These are phyloP conservation scores for Colletotrichum sidae DNA, from an alignment of 2,329 filamentous ascomycete species.

Conservation along the genomic window DNA sequence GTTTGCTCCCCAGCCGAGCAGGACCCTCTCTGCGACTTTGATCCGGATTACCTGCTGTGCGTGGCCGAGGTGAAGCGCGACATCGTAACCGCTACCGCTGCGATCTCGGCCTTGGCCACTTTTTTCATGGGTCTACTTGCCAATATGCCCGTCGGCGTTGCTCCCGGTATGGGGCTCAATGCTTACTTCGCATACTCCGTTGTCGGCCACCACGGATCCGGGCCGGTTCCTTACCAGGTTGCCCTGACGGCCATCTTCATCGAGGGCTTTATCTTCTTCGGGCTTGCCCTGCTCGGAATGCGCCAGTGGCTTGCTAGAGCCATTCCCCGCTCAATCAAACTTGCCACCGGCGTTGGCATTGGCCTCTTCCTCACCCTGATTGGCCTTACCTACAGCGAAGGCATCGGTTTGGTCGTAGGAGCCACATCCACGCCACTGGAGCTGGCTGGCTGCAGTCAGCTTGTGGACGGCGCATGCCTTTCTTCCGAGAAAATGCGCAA, in stretches of 20 bases:
- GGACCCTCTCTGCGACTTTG: conserved; percentile 63
- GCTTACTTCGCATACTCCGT: conserved; percentile 85
- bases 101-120: conserved; percentile 81
- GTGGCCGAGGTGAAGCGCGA: conserved; percentile 76
- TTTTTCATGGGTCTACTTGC: conserved; percentile 87
- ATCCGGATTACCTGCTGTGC: conserved; percentile 74
- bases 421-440: conserved; percentile 75
- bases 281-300: conserved; percentile 81
- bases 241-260: conserved; percentile 90
- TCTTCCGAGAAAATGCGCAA: conserved; percentile 80
- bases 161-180: conserved; percentile 73
- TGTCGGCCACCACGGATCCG: conserved; percentile 81
- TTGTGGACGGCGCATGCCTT: conserved; percentile 68
- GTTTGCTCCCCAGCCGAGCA: conserved; percentile 69
- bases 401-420: conserved; percentile 83
- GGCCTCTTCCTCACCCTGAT: conserved; percentile 84
- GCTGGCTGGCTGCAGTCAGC: conserved; percentile 74
- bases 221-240: conserved; percentile 78
- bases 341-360: conserved; percentile 87
- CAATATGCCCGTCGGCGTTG: conserved; percentile 68
- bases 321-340: conserved; percentile 86
- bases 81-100: conserved; percentile 85
- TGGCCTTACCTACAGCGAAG: conserved; percentile 82
- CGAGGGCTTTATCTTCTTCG: conserved; percentile 88
- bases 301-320: conserved; percentile 89